A percentile compares a stretch with the other conserved stretches of the same genome.
Evolutionary conservation across 257 asterid species (phyloP).

Genomic region (Solanum acaule): DNA sequence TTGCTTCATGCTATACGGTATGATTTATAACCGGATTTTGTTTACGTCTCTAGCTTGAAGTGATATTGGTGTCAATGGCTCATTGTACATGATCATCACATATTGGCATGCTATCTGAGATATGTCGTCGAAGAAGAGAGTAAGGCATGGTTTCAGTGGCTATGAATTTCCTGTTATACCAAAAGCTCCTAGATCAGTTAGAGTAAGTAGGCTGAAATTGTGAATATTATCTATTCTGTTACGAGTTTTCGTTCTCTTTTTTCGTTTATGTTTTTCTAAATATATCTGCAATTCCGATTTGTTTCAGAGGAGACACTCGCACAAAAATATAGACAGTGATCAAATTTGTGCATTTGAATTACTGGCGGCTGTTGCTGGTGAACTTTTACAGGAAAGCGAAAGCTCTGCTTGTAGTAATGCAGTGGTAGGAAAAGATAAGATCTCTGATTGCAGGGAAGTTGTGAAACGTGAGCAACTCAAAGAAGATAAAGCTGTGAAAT

Average conservation of each 20-base stretch:
- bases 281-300: not conserved
- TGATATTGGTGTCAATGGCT: not conserved
- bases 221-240: not conserved
- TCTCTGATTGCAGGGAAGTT: conserved; percentile 15
- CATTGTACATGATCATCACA: not conserved
- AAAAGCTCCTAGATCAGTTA: conserved; percentile 63
- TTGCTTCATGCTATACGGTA: not conserved
- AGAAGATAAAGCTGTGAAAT: conserved; percentile 34
- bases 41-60: not conserved
- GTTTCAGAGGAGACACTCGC: conserved; percentile 50
- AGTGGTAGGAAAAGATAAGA: conserved; percentile 28
- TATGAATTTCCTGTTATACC: conserved; percentile 42
- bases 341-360: conserved; percentile 85
- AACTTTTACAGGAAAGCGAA: conserved; percentile 79
- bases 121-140: conserved; percentile 59
- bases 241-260: not conserved
- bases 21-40: not conserved
- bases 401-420: conserved; percentile 80
- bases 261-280: conserved; percentile 6
- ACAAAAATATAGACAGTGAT: conserved; percentile 35
- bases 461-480: conserved; percentile 14
- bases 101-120: conserved; percentile 45
- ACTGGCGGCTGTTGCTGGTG: conserved; percentile 93
- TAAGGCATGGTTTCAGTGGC: conserved; percentile 35
- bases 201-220: conserved; percentile 31